Evolutionary conservation across 768 basidiomycete genomes (phyloP), one percentile per base, ranked within the genome.

Genomic region (Tylopilus subfusipes): DNA sequence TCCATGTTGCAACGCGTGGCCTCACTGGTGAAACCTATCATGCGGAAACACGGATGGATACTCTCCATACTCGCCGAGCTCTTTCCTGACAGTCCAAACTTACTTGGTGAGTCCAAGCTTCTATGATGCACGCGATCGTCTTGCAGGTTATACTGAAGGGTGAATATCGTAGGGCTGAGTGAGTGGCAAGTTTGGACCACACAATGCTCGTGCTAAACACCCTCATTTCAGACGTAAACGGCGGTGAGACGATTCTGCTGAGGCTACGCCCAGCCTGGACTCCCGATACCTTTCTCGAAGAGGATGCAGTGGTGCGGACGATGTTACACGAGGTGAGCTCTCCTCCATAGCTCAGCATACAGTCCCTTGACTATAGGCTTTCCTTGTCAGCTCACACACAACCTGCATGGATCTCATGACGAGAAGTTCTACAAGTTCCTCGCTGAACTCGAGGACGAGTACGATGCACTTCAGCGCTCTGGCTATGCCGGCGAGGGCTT

Each of bases 401-500:
- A 89, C 64, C 83, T 88, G 9, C 90, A 93, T 63, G 91, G 92
- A 4, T 88, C 93, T 6, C 95, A 97, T 61, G 91, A 98, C 60
- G 86, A 90, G 47, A 81, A 79, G 48, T 90, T 93, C 61, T 89
- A 91, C 74, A 84, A 86, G 52, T 81, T 82, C 60, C 79, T 91
- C 5, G 74, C 81, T 3, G 79, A 77, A 21, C 76, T 96, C 3
- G 87, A 93, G 64, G 87, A 93, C 52, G 95, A 97, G 72, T 94
- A 86, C 61, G 88, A 90, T 38, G 83, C 78, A 3, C 77, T 97
- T 7, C 83, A 85, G 60, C 77, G 83, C 19, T 84, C 83, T 14
- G 95, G 94, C 0, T 98, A 94, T 69, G 76, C 86, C 6, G 93
- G 95, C 14, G 94, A 97, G 70, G 95, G 94, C 3, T 98, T 97